Conservation (phyloP, 108 stramenopile genomes). For the Conticribra guillardii region DNA sequence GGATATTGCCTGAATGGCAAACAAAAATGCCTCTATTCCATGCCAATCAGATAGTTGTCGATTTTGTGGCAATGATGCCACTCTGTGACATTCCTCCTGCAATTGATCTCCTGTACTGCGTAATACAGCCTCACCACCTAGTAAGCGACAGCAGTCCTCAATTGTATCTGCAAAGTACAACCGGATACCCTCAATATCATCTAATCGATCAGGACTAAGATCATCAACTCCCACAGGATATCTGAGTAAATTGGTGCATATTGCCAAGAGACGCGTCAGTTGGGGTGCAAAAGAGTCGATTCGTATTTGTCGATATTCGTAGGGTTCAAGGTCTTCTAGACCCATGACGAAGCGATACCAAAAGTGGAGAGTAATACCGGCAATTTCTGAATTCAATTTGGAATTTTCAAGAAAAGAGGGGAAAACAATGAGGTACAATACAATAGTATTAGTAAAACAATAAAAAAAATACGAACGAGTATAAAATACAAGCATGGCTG, state of each 20-base stretch:
- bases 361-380: constrained; percentile 88
- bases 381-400: too few species aligned
- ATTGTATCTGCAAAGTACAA: constrained; percentile 83
- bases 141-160: constrained; percentile 87
- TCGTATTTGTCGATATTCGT: constrained; percentile 79
- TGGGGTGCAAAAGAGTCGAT: constrained; percentile 74
- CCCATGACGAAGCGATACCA: constrained; percentile 91
- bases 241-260: constrained; percentile 61
- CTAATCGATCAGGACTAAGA: constrained; percentile 66
- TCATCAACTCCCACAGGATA: constrained; percentile 76
- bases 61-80: constrained; percentile 35
- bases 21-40: constrained; percentile 84
- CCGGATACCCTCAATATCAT: constrained; percentile 78
- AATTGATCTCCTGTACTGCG: constrained; percentile 58
- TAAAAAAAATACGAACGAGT: not conserved
- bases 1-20: constrained; percentile 69
- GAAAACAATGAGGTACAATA: too few species aligned
- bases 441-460: too few species aligned
- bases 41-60: constrained; percentile 65
- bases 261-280: constrained; percentile 64
- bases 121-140: constrained; percentile 76
- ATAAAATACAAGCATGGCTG: not conserved
- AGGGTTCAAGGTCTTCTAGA: constrained; percentile 77
- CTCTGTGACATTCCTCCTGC: constrained; percentile 55
- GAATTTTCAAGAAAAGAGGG: too few species aligned